Conservation (phyloP, 2,329 filamentous ascomycete species). For the Colletotrichum neosansevieriae region DNA sequence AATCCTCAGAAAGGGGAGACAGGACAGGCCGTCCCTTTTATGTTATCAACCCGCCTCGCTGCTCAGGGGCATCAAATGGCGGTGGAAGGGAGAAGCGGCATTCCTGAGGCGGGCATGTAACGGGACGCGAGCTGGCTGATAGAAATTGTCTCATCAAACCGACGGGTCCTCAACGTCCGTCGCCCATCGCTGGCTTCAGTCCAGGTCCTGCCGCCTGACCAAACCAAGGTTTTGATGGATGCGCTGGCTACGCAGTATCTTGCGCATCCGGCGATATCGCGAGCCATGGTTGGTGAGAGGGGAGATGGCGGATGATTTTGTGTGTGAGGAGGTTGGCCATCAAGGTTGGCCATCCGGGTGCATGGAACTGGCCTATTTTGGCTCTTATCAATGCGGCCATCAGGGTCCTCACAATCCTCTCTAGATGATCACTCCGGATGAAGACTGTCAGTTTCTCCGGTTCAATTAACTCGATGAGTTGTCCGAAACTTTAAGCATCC, state of each 20-base stretch:
- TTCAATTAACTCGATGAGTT: background rate
- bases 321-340: constrained; percentile 27
- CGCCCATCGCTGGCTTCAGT: constrained; percentile 9
- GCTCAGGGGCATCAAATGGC: constrained; percentile 29
- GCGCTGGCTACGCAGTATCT: constrained; percentile 20
- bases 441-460: background rate
- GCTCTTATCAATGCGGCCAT: constrained; percentile 34
- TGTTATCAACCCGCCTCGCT: constrained; percentile 16
- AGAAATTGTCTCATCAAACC: constrained; percentile 30
- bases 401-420: constrained; percentile 35
- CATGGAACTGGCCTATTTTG: constrained; percentile 8
- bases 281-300: constrained; percentile 21
- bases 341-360: constrained; percentile 41
- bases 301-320: constrained; percentile 16
- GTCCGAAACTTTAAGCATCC: background rate
- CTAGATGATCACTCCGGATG: background rate
- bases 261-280: constrained; percentile 5
- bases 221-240: constrained; percentile 9
- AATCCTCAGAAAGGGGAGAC: background rate
- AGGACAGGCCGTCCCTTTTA: constrained; percentile 24
- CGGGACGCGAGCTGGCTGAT: constrained; percentile 23
- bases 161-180: constrained; percentile 23
- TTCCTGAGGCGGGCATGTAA: background rate
- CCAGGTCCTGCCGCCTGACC: constrained; percentile 15
- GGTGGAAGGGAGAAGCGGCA: constrained; percentile 28